A percentile compares a stretch with the other conserved stretches of the same genome.
phyloP scores from a whole-genome alignment of 2,329 filamentous ascomycete species.

The Cladophialophora immunda region DNA sequence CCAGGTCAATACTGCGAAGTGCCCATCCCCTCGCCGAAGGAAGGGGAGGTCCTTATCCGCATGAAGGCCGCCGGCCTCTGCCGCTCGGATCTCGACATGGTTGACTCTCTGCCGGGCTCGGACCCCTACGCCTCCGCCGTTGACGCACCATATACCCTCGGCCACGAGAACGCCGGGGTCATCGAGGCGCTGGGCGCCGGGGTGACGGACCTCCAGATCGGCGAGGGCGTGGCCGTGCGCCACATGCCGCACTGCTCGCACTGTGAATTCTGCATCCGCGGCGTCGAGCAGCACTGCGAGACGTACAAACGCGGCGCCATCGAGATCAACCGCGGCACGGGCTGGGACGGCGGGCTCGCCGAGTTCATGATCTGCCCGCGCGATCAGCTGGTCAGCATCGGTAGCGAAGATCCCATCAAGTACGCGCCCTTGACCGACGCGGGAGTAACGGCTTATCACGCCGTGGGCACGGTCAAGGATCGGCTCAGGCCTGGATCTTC shows the following conservation, averaged over 20 bases:
- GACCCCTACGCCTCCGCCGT: slow-evolving; percentile 31
- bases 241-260: slow-evolving; percentile 35
- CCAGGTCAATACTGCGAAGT: slow-evolving; percentile 34
- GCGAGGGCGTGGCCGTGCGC: slow-evolving; percentile 34
- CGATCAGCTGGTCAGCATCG: slow-evolving; percentile 30
- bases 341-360: slow-evolving; percentile 32
- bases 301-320: slow-evolving; percentile 30
- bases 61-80: slow-evolving; percentile 41
- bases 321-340: slow-evolving; percentile 30
- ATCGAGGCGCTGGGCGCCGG: slow-evolving; percentile 27
- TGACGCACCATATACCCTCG: slow-evolving; percentile 57
- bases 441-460: slow-evolving; percentile 32
- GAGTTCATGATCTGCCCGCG: slow-evolving; percentile 34
- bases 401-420: slow-evolving; percentile 26
- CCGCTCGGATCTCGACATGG: slow-evolving; percentile 41
- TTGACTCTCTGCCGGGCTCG: slow-evolving; percentile 27
- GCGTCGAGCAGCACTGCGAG: slow-evolving; percentile 30
- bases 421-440: slow-evolving; percentile 34
- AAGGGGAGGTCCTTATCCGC: slow-evolving; percentile 38
- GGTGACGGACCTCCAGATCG: slow-evolving; percentile 33
- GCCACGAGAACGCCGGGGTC: slow-evolving; percentile 34
- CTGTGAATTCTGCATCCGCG: slow-evolving; percentile 34
- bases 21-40: slow-evolving; percentile 29
- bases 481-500: slow-evolving; percentile 28
- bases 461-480: slow-evolving; percentile 25